Conservation (phyloP, 192 early-diverging fungal genomes). For the Rhizophagus sp. region DNA sequence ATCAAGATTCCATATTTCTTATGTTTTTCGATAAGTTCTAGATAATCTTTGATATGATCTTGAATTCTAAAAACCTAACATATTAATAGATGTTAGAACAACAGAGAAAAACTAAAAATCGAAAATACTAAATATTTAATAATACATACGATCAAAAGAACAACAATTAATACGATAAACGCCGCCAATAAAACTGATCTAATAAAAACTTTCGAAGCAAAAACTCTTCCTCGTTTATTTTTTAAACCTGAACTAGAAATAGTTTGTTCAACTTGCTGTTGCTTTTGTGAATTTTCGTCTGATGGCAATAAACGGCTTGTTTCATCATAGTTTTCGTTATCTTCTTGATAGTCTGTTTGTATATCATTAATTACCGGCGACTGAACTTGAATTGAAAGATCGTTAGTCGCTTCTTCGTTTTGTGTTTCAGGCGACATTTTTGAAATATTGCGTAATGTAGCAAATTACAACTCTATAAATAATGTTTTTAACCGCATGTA, state of each 20-base stretch:
- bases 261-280: background rate
- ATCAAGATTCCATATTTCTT: conserved; percentile 25
- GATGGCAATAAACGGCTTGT: background rate
- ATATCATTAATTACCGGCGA: background rate
- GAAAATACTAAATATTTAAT: background rate
- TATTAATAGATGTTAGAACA: background rate
- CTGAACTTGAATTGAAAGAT: conserved; percentile 1
- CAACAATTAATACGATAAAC: background rate
- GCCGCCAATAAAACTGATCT: background rate
- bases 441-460: too few species aligned
- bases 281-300: background rate
- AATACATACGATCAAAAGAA: conserved; percentile 9
- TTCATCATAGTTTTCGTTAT: background rate
- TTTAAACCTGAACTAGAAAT: background rate
- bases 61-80: conserved; percentile 40
- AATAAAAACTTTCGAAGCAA: background rate
- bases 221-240: background rate
- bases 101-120: background rate
- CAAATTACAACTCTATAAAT: too few species aligned
- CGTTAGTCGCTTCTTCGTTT: background rate
- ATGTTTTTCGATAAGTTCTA: conserved; percentile 32
- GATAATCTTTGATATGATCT: conserved; percentile 46
- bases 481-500: too few species aligned
- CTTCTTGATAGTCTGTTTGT: background rate
- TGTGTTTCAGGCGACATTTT: background rate